phyloP scores from a whole-genome alignment of 495 filamentous ascomycete species.

The Penicillium bialowiezense region DNA sequence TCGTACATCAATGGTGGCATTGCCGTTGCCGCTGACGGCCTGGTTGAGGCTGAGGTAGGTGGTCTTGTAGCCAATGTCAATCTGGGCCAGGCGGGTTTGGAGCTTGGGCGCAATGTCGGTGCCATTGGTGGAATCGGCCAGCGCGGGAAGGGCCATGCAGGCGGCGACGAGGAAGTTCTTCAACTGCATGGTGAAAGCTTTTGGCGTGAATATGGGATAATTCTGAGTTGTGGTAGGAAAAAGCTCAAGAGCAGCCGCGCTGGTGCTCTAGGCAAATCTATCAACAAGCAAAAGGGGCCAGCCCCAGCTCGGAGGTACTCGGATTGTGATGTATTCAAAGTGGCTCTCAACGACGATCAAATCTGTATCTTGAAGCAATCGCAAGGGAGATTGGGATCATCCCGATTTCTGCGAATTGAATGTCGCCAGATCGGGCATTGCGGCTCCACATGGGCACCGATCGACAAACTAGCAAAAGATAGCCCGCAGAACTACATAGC shows the following conservation, averaged over 20 bases:
- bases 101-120: slow-evolving; percentile 11
- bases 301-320: neutral
- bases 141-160: slow-evolving; percentile 1
- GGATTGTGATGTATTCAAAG: neutral
- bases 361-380: neutral
- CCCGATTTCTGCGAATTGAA: neutral
- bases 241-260: no score
- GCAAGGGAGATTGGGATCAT: neutral
- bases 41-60: slow-evolving; percentile 5
- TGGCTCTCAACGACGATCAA: neutral
- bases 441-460: neutral
- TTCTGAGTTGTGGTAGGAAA: no score
- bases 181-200: slow-evolving; percentile 10
- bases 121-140: slow-evolving; percentile 5
- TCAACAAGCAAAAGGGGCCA: neutral
- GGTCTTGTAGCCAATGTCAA: slow-evolving; percentile 11
- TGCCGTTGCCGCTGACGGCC: neutral
- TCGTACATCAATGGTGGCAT: neutral
- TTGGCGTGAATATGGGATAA: neutral
- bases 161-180: slow-evolving; percentile 9
- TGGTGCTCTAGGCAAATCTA: no score
- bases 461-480: no score
- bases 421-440: neutral
- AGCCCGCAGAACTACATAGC: no score
- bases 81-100: slow-evolving; percentile 7